Evolutionary conservation across 2,329 filamentous ascomycete species (phyloP), one percentile per base, ranked within the genome.

Genomic region (Setomelanomma holmii): DNA sequence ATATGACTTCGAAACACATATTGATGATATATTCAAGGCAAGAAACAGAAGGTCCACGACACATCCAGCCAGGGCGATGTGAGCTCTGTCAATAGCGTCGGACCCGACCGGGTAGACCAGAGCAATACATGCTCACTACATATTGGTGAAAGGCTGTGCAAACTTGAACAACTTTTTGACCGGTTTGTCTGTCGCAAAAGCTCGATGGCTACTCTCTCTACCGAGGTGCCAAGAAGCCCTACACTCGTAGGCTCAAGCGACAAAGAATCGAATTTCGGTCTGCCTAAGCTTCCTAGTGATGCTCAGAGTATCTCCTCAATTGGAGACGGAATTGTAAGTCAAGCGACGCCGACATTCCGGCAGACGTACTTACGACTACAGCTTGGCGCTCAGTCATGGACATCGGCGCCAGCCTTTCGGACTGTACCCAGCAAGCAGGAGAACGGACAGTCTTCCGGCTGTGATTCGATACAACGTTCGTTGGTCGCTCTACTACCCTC

Each of bases 111-210:
- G 45, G 40, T 51, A 39, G 60, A 56, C 8, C 62, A 64, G 34
- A 60, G 61, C 10, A 55, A 53, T 34, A 43, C 61, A 19, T 73
- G 70, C 46, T 49, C 63, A 12, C 41, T 61, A n/a, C 70, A 73
- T 38, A 63, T 73, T 27, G 63, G 66, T 20, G 70, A 74, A 49
- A 60, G 69, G 30, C 58, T 73, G 4, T 56, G 57, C 49, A 74
- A 73, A 53, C 55, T 74, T 17, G 71, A 74, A 39, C 68, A 70
- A 24, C 55, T 74, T 2, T 73, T 74, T 35, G 71, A 74, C 38
- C 65, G 59, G 45, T 73, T 73, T 40, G 69, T 72, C 12, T 72
- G 69, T 58, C 67, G 71, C 24, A 74, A 69, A 41, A 57, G 35
- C 36, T 45, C 67, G 8, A 56, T 36, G 34, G 33, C 47, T 16